These are phyloP conservation scores for Lachnellula hyalina DNA, from an alignment of 2,329 filamentous ascomycete genomes.

Conservation along the genomic window DNA sequence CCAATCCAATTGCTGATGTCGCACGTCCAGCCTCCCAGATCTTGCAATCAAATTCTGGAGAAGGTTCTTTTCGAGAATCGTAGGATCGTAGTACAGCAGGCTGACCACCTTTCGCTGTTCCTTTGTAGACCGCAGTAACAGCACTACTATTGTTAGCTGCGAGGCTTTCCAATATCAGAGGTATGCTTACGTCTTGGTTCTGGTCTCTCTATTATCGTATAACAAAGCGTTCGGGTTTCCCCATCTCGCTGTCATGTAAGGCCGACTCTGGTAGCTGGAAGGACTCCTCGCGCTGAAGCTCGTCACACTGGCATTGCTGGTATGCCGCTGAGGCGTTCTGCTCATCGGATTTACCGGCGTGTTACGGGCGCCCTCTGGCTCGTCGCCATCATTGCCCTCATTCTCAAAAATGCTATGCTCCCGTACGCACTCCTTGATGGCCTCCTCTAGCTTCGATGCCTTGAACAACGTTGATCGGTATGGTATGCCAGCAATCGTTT, in stretches of 20 bases:
- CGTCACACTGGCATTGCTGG: constrained; percentile 76
- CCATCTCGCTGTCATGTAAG: constrained; percentile 50
- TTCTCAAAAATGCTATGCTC: constrained; percentile 75
- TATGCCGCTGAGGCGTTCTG: constrained; percentile 47
- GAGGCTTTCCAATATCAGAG: neutral
- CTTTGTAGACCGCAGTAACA: constrained; percentile 86
- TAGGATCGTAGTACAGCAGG: constrained; percentile 84
- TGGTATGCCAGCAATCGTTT: constrained; percentile 92
- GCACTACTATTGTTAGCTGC: constrained; percentile 52
- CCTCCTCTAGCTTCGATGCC: constrained; percentile 89
- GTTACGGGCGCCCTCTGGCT: constrained; percentile 13
- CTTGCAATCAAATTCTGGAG: constrained; percentile 86
- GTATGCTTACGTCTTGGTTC: constrained; percentile 79
- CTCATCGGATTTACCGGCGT: constrained; percentile 41
- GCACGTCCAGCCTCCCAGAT: constrained; percentile 97
- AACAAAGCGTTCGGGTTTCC: constrained; percentile 81
- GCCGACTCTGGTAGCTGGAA: constrained; percentile 49
- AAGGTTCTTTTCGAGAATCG: constrained; percentile 85
- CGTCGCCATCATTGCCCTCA: constrained; percentile 70
- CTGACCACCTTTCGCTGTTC: constrained; percentile 61
- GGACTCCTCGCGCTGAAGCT: constrained; percentile 70
- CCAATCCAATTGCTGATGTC: constrained; percentile 84
- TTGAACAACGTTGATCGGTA: constrained; percentile 95
- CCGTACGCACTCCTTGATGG: constrained; percentile 81
- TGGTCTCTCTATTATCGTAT: constrained; percentile 81